A percentile compares a stretch with the other conserved stretches of the same genome.
Conservation (phyloP, 2,329 filamentous ascomycete genomes). For the Fusarium sp. region DNA sequence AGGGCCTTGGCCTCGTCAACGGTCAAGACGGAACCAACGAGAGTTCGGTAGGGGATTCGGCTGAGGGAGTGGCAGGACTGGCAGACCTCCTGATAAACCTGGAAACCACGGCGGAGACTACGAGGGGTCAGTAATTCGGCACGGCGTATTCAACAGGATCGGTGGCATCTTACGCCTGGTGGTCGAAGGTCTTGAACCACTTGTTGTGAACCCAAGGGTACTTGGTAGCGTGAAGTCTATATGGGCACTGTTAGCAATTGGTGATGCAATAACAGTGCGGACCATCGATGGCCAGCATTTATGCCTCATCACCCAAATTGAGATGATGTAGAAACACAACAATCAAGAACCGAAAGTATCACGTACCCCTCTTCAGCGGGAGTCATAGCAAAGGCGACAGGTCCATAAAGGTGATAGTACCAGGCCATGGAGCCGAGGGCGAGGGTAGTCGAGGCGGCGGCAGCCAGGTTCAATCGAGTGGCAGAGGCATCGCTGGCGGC, state of each 20-base stretch:
- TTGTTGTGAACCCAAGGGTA: conserved; percentile 97
- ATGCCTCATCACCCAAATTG: conserved; percentile 47
- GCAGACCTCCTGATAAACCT: conserved; percentile 99
- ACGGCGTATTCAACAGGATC: conserved; percentile 2
- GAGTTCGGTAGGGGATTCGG: conserved; percentile 90
- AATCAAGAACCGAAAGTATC: conserved; percentile 10
- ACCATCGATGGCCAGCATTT: conserved; percentile 40
- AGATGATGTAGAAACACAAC: conserved; percentile 2
- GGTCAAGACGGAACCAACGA: conserved; percentile 92
- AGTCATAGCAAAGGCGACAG: conserved; percentile 87
- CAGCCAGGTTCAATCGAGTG: conserved; percentile 86
- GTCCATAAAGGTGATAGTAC: conserved; percentile 97
- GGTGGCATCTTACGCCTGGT: conserved; percentile 80
- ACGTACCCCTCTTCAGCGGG: conserved; percentile 98
- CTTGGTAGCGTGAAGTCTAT: conserved; percentile 86
- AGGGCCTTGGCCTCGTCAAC: conserved; percentile 97
- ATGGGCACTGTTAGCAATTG: conserved; percentile 43
- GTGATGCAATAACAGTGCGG: conserved; percentile 24
- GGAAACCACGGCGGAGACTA: conserved; percentile 97
- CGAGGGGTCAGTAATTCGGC: conserved; percentile 25
- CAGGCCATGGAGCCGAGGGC: conserved; percentile 91
- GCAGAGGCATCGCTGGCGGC: conserved; percentile 75
- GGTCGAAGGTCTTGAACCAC: conserved; percentile 95
- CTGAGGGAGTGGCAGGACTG: conserved; percentile 95
- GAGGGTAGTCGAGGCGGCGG: conserved; percentile 84